Conservation (phyloP, 2,329 filamentous ascomycete genomes). For the Cladorrhinum sp. region DNA sequence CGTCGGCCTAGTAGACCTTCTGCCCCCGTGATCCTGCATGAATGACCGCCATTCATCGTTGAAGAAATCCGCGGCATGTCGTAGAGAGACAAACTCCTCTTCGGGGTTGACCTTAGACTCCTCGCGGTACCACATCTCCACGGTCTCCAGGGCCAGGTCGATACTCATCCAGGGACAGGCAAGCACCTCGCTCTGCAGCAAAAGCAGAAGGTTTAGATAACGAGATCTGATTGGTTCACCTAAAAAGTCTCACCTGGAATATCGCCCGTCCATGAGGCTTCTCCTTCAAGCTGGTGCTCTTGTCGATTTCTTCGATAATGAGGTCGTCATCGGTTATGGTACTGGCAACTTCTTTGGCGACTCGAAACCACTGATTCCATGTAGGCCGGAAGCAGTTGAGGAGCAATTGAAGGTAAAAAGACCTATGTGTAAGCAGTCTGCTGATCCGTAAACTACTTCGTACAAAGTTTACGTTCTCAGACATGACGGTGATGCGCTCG, state of each 20-base stretch:
- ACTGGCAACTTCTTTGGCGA: conserved; percentile 5
- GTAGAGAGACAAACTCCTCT: conserved; percentile 27
- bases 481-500: conserved; percentile 51
- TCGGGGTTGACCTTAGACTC: not conserved
- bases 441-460: conserved; percentile 45
- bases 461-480: conserved; percentile 47
- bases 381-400: conserved; percentile 39
- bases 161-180: conserved; percentile 44
- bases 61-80: conserved; percentile 16
- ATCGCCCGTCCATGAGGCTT: not conserved
- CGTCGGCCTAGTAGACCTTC: too few relatives aligned
- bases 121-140: conserved; percentile 45
- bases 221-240: too few relatives aligned
- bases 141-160: conserved; percentile 46
- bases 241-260: conserved; percentile 1
- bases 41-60: conserved; percentile 21
- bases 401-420: conserved; percentile 36
- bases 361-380: conserved; percentile 39
- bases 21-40: not conserved
- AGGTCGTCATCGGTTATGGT: too few relatives aligned
- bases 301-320: too few relatives aligned
- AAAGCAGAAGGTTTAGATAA: too few relatives aligned
- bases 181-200: conserved; percentile 43
- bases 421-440: conserved; percentile 41
- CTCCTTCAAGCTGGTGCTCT: conserved; percentile 30